A percentile compares a stretch with the other conserved stretches of the same genome.
Conservation (phyloP, 345 rosid species). For the Euphorbia lathyris region DNA sequence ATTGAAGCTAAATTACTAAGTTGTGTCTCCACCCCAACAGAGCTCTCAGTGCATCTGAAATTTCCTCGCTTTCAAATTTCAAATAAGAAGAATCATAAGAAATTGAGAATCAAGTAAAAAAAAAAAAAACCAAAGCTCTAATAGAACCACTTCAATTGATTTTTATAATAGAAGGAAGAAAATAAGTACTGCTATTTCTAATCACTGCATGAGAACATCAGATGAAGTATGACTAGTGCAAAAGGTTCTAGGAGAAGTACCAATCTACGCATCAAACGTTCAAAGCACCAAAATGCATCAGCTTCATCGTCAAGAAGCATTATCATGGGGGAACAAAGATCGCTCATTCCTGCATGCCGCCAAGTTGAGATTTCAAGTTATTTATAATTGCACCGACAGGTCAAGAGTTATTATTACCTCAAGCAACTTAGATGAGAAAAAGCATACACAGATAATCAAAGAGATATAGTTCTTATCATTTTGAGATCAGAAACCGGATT, state of each 20-base stretch:
- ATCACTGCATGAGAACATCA: neutral
- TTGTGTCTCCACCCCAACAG: constrained; percentile 93
- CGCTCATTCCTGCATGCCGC: constrained; percentile 79
- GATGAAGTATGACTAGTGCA: neutral
- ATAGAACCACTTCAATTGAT: neutral
- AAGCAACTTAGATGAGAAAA: constrained; percentile 1
- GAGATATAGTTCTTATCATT: neutral
- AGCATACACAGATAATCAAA: neutral
- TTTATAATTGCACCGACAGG: neutral
- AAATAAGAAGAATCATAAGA: constrained; percentile 34
- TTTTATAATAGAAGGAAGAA: neutral
- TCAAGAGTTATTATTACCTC: neutral
- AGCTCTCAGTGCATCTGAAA: constrained; percentile 82
- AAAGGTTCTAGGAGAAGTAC: constrained; percentile 32
- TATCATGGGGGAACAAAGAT: constrained; percentile 99
- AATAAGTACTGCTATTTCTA: neutral
- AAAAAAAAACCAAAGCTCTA: constrained; percentile 9
- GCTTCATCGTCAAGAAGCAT: constrained; percentile 91
- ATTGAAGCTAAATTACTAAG: constrained; percentile 79
- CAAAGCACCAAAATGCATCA: constrained; percentile 99
- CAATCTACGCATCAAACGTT: constrained; percentile 96
- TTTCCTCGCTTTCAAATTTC: constrained; percentile 70
- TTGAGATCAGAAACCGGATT: neutral
- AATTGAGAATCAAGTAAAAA: constrained; percentile 19
- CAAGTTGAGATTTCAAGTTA: neutral